These are phyloP conservation scores for Mycocentrospora acerina DNA, from an alignment of 2,329 filamentous ascomycete species.

Conservation along the genomic window DNA sequence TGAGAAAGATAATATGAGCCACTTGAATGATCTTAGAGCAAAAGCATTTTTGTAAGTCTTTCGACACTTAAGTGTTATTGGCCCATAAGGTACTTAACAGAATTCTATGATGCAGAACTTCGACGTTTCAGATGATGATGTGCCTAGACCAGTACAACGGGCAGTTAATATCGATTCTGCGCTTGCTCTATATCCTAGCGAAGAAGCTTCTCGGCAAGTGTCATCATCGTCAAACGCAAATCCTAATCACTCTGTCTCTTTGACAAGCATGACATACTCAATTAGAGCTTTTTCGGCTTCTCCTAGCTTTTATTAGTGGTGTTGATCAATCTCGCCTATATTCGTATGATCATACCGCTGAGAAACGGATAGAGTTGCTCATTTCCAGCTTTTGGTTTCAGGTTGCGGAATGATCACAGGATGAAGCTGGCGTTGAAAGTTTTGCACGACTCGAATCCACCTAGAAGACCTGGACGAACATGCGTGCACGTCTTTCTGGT, in stretches of 20 bases:
- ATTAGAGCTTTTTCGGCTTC: no score
- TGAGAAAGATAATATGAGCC: neutral
- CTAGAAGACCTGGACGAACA: conserved; percentile 9
- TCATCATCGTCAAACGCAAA: no score
- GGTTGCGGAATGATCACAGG: conserved; percentile 1
- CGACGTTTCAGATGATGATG: conserved; percentile 5
- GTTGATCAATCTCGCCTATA: no score
- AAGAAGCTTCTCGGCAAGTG: no score
- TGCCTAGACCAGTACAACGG: no score
- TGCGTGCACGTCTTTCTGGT: conserved; percentile 6
- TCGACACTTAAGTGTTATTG: conserved; percentile 2
- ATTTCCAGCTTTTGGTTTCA: conserved; percentile 8
- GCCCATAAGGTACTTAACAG: conserved; percentile 13
- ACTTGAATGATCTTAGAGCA: neutral
- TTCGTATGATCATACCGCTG: no score
- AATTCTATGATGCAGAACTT: conserved; percentile 10
- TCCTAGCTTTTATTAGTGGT: no score
- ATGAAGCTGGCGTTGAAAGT: neutral
- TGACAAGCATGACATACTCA: no score
- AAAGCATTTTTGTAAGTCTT: conserved; percentile 1
- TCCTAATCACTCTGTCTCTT: no score
- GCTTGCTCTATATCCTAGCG: no score
- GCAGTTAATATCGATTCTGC: no score
- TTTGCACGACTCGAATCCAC: conserved; percentile 1
- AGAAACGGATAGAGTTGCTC: conserved; percentile 4